A percentile compares a stretch with the other conserved stretches of the same genome.
Conservation (phyloP, 2,329 filamentous ascomycete genomes). For the Aspergillus calidoustus region DNA sequence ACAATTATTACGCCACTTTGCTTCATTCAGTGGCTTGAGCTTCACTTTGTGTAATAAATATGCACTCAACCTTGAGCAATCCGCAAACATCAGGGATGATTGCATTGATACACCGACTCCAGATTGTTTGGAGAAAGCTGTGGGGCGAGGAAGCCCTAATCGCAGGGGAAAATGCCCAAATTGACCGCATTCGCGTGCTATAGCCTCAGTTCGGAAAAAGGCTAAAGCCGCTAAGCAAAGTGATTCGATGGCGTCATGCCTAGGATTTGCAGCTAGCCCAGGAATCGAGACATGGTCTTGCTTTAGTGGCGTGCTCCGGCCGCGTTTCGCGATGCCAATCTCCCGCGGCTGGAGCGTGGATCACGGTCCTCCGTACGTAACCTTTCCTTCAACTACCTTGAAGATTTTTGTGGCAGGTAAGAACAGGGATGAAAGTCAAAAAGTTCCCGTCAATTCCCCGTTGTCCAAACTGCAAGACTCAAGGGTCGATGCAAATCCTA, state of each 20-base stretch:
- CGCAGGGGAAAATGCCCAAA: neutral
- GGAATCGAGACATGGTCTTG: constrained; percentile 29
- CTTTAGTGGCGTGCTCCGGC: constrained; percentile 30
- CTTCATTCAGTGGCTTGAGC: neutral
- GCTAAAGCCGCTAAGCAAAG: neutral
- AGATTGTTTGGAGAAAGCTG: neutral
- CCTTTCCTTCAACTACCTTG: neutral
- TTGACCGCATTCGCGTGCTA: constrained; percentile 1
- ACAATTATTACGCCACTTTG: neutral
- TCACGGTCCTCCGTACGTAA: neutral
- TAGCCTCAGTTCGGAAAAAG: neutral
- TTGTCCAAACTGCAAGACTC: neutral
- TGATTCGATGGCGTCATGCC: constrained; percentile 25
- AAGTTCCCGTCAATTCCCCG: constrained; percentile 4
- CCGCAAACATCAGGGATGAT: neutral
- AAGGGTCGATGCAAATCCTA: neutral
- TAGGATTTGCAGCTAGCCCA: constrained; percentile 31
- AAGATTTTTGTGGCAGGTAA: neutral
- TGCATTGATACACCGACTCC: neutral
- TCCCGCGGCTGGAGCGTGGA: constrained; percentile 22
- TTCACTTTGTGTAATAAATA: neutral
- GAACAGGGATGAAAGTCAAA: neutral
- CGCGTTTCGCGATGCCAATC: constrained; percentile 31
- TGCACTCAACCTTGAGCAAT: neutral
- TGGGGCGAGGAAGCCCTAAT: neutral